phyloP scores from a whole-genome alignment of 495 filamentous ascomycete species.

The Neurospora pannonica region DNA sequence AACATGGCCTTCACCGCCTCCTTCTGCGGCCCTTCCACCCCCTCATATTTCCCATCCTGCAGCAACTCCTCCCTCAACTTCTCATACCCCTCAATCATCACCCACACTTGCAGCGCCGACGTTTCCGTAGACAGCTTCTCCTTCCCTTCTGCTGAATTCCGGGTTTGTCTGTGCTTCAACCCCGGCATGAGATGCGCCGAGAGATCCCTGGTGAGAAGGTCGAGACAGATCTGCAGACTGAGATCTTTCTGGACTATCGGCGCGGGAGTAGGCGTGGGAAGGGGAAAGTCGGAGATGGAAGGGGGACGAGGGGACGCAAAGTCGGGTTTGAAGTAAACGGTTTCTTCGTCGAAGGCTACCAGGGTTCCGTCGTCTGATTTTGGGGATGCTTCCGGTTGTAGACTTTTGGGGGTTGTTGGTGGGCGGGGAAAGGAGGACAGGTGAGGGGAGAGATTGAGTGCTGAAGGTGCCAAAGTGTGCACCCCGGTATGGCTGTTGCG shows the following conservation, averaged over 20 bases:
- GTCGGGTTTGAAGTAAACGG: slow-evolving; percentile 29
- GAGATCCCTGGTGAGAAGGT: slow-evolving; percentile 33
- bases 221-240: slow-evolving; percentile 28
- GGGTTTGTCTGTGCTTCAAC: not conserved
- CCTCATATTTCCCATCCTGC: slow-evolving; percentile 8
- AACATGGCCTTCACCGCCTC: slow-evolving; percentile 24
- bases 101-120: slow-evolving; percentile 47
- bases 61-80: slow-evolving; percentile 28
- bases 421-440: not conserved
- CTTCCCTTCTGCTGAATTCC: not conserved
- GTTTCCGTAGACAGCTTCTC: slow-evolving; percentile 24
- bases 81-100: slow-evolving; percentile 44
- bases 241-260: not conserved
- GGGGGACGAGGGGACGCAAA: slow-evolving; percentile 22
- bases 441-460: not conserved
- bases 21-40: not conserved
- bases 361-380: slow-evolving; percentile 36
- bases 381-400: slow-evolving; percentile 13
- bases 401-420: slow-evolving; percentile 8
- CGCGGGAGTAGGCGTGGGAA: not conserved
- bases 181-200: slow-evolving; percentile 18
- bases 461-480: not conserved
- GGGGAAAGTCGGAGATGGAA: not conserved
- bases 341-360: slow-evolving; percentile 34
- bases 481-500: not conserved